A percentile compares a stretch with the other conserved stretches of the same genome.
These are phyloP conservation scores for Cubamyces lactineus DNA, from an alignment of 768 basidiomycete species.

Conservation along the genomic window DNA sequence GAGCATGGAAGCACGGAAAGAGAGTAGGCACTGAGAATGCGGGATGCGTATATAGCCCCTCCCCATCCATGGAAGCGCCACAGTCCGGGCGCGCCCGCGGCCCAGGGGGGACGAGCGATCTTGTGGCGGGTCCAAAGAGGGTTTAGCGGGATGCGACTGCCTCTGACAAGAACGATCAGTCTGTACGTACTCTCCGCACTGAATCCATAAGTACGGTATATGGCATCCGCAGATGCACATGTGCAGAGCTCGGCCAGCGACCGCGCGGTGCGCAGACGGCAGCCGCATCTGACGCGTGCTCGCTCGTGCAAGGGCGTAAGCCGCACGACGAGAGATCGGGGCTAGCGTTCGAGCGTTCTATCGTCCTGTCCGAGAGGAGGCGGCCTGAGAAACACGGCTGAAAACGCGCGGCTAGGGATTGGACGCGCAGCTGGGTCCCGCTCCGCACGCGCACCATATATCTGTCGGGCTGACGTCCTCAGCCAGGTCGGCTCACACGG, in stretches of 20 bases:
- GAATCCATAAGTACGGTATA: too few relatives aligned
- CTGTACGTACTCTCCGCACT: not conserved
- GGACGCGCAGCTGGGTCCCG: not conserved
- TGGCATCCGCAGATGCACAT: not conserved
- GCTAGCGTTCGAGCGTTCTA: not conserved
- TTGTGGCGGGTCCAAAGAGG: constrained; percentile 14
- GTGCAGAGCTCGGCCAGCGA: not conserved
- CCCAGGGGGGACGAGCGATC: constrained; percentile 3
- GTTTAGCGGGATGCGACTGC: not conserved
- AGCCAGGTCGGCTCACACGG: constrained; percentile 8
- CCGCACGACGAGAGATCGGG: not conserved
- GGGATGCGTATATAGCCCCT: too few relatives aligned
- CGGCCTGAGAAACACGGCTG: not conserved
- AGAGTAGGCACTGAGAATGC: too few relatives aligned
- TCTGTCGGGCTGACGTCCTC: not conserved
- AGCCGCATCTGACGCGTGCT: not conserved
- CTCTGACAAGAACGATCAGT: constrained; percentile 5
- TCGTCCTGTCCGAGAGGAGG: not conserved
- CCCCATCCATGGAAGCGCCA: not conserved
- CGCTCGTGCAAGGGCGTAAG: not conserved
- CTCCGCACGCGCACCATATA: not conserved
- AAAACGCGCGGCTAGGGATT: constrained; percentile 11
- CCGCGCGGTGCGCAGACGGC: not conserved
- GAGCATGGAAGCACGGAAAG: not conserved
- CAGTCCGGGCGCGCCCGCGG: not conserved